Evolutionary conservation across 225 moss, liverwort and hornwort species (phyloP), one percentile per base, ranked within the genome.

Genomic region (Physcomitrium patens): DNA sequence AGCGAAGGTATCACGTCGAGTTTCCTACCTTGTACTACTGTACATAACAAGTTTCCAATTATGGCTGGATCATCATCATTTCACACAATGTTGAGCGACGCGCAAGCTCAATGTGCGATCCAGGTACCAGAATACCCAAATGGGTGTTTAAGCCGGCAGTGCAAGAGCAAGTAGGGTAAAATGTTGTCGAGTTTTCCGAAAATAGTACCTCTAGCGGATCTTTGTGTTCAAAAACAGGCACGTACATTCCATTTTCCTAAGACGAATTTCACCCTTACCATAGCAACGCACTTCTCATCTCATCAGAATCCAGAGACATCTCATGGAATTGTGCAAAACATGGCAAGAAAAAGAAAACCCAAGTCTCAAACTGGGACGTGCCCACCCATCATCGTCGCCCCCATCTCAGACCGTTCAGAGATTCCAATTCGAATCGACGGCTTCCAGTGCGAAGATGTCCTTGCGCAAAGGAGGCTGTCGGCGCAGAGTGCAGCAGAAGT

Each of bases 361-460:
- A 31, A 27, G 12, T 58, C 47, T 60, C 31, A 47, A 27, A 49
- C 18, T 17, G n/a, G 69, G 48, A 31, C 31, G 7, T 37, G 31
- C 7, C 31, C 31, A 37, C 31, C 5, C 31, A 37, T 37, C 31
- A 37, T 37, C 31, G 4, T 37, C 31, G 4, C 31, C 1, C 4
- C 24, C 54, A 61, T 12, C n/a, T 17, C 2, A 3, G 49, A 50
- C 73, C 60, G 68, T 73, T 68, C 27, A 28, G 20, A 14, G 12
- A 19, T 73, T 77, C 58, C 68, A 81, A 63, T 58, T 56, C 28
- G 53, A 48, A 44, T 78, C 72, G 7, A 59, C 31, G 57, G 66
- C 47, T 19, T 66, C 73, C 53, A 24, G 42, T 12, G 60, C 8
- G 18, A 46, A 46, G 7, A 46, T 26, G 3, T 16, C 60, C 23